Percentiles rank a stretch among this genome's conserved stretches.
phyloP scores from a whole-genome alignment of 371 early-diverging fungal genomes.

The Haplosporangium sp. region DNA sequence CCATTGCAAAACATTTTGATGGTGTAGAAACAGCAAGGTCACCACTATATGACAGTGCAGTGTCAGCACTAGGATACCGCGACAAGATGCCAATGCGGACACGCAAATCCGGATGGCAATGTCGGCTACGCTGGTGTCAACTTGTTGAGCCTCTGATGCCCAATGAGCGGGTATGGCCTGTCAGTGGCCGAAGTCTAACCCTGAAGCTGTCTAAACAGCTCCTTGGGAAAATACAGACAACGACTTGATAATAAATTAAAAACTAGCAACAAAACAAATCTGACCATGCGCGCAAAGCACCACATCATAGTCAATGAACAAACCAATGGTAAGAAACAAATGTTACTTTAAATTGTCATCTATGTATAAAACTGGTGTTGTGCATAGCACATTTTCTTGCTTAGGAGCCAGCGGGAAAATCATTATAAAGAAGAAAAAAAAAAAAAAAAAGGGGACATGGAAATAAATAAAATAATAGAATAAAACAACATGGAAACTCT shows the following conservation, averaged over 20 bases:
- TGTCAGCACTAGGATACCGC: neutral
- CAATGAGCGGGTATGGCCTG: slow-evolving; percentile 6
- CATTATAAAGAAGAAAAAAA: neutral
- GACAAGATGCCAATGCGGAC: slow-evolving; percentile 9
- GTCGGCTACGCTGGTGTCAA: slow-evolving; percentile 40
- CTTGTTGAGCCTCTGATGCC: slow-evolving; percentile 41
- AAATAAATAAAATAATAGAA: neutral
- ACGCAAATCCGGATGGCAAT: slow-evolving; percentile 45
- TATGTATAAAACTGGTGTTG: neutral
- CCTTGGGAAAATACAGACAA: neutral
- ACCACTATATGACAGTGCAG: slow-evolving; percentile 12
- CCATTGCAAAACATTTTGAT: slow-evolving; percentile 29
- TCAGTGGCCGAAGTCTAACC: slow-evolving; percentile 5
- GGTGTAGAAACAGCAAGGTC: slow-evolving; percentile 35
- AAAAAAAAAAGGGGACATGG: neutral
- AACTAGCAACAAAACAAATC: neutral
- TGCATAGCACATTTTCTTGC: neutral
- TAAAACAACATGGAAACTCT: neutral
- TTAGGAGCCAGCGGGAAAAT: neutral
- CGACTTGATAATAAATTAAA: neutral
- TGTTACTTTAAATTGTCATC: neutral
- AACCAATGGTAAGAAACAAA: neutral
- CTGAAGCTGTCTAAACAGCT: slow-evolving; percentile 28
- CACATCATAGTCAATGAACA: neutral
- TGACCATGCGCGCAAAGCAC: neutral